phyloP scores from a whole-genome alignment of 1,139 yeast genomes.

The Tardiomyces blankii region DNA sequence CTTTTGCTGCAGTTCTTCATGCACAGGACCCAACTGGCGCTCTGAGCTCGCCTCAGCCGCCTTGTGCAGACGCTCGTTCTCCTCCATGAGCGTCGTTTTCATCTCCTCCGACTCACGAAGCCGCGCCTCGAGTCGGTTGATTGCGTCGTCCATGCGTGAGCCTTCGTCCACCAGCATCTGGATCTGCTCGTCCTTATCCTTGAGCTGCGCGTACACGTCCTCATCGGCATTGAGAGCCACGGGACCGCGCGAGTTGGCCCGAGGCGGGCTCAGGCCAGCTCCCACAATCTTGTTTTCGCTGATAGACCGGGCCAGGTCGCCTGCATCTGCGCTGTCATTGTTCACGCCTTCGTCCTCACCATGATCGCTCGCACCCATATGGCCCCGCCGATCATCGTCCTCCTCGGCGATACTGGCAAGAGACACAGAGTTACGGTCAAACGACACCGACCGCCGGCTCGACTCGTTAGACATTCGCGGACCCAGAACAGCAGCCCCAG shows the following conservation, averaged over 20 bases:
- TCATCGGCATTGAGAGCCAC: constrained; percentile 6
- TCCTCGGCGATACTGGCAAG: not conserved
- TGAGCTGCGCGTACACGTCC: constrained; percentile 8
- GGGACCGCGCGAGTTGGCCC: not conserved
- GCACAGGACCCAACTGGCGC: not conserved
- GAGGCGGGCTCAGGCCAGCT: not conserved
- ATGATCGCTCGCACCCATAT: not conserved
- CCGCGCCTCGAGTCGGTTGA: constrained; percentile 19
- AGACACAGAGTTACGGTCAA: not conserved
- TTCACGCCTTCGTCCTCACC: not conserved
- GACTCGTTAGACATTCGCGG: not conserved
- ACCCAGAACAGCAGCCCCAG: not conserved
- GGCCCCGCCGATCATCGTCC: not conserved
- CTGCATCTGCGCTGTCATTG: not conserved
- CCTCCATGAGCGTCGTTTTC: constrained; percentile 22
- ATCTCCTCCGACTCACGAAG: constrained; percentile 20
- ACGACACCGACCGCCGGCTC: not conserved
- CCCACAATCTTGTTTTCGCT: not conserved
- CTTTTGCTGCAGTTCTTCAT: constrained; percentile 9
- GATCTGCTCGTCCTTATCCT: constrained; percentile 21
- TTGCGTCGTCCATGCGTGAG: constrained; percentile 19
- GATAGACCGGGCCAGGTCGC: not conserved
- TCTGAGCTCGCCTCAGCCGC: not conserved
- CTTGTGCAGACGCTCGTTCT: constrained; percentile 20
- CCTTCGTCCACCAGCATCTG: constrained; percentile 20